Evolutionary conservation across 768 basidiomycete species (phyloP).

Genomic region (Trichaptum fuscoviolaceum): DNA sequence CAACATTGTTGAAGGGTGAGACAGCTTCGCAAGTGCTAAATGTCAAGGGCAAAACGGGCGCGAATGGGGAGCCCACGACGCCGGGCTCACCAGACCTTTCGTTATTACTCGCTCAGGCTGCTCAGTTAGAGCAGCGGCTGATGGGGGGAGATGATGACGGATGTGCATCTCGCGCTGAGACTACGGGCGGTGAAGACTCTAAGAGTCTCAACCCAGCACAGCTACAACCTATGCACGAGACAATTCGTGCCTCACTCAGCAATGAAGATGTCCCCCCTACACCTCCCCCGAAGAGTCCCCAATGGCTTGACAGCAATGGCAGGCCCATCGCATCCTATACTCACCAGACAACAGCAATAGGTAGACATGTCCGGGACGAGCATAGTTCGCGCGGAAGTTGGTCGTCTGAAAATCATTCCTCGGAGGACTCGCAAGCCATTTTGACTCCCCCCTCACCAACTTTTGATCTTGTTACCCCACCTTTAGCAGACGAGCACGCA

Average conservation of each 20-base stretch:
- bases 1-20: not conserved
- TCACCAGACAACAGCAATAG: not conserved
- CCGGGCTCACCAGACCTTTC: slow-evolving; percentile 2
- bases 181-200: not conserved
- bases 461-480: slow-evolving; percentile 1
- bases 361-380: not conserved
- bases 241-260: not conserved
- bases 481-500: not conserved
- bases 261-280: not conserved
- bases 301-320: not conserved
- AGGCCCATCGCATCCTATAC: not conserved
- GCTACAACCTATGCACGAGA: not conserved
- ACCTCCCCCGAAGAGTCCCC: not conserved
- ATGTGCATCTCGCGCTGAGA: not conserved
- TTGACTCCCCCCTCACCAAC: not conserved
- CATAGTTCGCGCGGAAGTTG: not conserved
- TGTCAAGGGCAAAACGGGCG: not conserved
- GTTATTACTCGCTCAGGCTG: not conserved
- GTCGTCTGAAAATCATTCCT: slow-evolving; percentile 2
- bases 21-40: not conserved
- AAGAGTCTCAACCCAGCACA: not conserved
- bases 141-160: slow-evolving; percentile 2
- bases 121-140: not conserved
- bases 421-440: not conserved
- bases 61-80: not conserved